Percentiles rank a stretch among this genome's conserved stretches.
Conservation (phyloP, 1,139 yeast genomes). For the Torulaspora pretoriensis region DNA sequence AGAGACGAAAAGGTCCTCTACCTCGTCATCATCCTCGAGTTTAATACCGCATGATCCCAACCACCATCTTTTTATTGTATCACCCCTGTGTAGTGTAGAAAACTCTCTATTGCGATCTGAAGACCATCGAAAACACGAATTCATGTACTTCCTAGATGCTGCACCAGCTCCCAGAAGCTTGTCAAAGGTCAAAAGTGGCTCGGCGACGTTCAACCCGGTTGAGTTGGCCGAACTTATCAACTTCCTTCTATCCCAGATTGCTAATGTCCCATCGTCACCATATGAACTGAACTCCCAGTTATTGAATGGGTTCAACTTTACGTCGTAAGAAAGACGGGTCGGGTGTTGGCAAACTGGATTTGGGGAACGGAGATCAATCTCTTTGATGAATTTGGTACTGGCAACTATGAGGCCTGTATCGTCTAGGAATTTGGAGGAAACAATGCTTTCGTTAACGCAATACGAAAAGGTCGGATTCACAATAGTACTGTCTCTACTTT, state of each 20-base stretch:
- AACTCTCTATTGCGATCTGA: constrained; percentile 67
- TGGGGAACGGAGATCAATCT: constrained; percentile 69
- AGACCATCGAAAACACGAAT: constrained; percentile 69
- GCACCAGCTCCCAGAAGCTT: constrained; percentile 58
- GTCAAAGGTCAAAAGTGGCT: constrained; percentile 63
- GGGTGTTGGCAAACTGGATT: constrained; percentile 71
- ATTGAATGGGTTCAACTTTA: constrained; percentile 64
- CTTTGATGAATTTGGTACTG: constrained; percentile 71
- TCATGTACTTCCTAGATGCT: constrained; percentile 54
- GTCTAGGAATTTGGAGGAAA: constrained; percentile 64
- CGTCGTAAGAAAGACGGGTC: constrained; percentile 66
- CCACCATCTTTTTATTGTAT: constrained; percentile 76
- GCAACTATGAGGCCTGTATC: constrained; percentile 65
- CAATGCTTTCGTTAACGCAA: constrained; percentile 69
- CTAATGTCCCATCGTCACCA: constrained; percentile 79
- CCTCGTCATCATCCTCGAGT: constrained; percentile 16
- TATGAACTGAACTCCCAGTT: constrained; percentile 64
- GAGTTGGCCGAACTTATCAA: constrained; percentile 37
- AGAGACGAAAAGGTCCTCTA: constrained; percentile 65
- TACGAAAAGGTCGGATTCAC: constrained; percentile 57
- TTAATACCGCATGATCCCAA: constrained; percentile 45
- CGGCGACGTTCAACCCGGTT: constrained; percentile 30
- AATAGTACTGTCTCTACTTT: constrained; percentile 39
- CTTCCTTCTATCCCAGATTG: constrained; percentile 83
- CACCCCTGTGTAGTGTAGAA: constrained; percentile 76